Evolutionary conservation across 805 yeast species (phyloP).

Genomic region (Metschnikowia gelsemii): DNA sequence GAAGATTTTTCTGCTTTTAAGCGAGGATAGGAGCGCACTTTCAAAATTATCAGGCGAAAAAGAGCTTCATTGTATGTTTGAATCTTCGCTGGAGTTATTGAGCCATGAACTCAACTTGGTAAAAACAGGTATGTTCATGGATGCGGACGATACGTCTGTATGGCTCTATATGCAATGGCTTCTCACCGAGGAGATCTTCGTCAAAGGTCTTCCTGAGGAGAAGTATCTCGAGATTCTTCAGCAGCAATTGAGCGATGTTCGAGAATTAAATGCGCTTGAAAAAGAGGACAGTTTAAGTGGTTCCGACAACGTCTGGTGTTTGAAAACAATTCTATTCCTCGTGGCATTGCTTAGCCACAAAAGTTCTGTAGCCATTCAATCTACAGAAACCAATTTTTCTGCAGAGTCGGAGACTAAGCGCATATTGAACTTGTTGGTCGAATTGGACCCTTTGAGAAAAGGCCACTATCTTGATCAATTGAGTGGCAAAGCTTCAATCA

Average conservation of each 20-base stretch:
- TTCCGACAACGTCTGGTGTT: constrained; percentile 70
- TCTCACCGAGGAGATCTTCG: constrained; percentile 43
- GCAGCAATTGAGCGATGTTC: constrained; percentile 47
- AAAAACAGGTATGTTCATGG: constrained; percentile 85
- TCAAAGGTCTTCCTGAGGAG: constrained; percentile 23
- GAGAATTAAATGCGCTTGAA: constrained; percentile 72
- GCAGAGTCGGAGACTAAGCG: constrained; percentile 33
- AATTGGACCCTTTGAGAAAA: constrained; percentile 63
- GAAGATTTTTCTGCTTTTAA: constrained; percentile 36
- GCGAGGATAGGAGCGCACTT: background rate
- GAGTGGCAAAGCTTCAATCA: constrained; percentile 15
- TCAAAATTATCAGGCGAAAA: background rate
- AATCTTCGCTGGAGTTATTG: constrained; percentile 38
- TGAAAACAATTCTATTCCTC: constrained; percentile 56
- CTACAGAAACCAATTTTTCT: too few species aligned
- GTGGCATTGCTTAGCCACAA: constrained; percentile 29
- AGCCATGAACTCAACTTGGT: constrained; percentile 62
- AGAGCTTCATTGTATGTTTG: constrained; percentile 26
- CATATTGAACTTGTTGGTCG: constrained; percentile 44
- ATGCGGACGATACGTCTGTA: constrained; percentile 89
- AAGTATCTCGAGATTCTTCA: constrained; percentile 41
- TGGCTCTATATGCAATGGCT: constrained; percentile 92
- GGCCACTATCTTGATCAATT: constrained; percentile 54
- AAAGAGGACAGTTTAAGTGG: constrained; percentile 54
- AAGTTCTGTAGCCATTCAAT: too few species aligned